Evolutionary conservation across 2,329 filamentous ascomycete genomes (phyloP), one percentile per base, ranked within the genome.

Genomic region (Fusarium udum): DNA sequence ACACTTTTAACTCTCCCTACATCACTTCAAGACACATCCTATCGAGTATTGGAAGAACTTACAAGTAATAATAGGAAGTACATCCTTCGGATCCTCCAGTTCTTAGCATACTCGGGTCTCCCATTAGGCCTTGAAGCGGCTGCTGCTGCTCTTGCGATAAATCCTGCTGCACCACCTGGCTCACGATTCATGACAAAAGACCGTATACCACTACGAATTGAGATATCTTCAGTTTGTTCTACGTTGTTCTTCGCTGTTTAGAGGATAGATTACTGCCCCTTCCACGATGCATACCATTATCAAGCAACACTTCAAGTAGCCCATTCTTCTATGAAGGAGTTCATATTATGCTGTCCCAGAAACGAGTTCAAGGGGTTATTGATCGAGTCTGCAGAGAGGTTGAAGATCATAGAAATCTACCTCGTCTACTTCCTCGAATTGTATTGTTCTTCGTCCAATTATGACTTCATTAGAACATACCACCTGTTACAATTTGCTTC

Each of bases 1-100:
- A 16, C 14, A 4, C 45, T 48, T 48, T 20, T 26, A 31, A 1
- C 0, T 26, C 26, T 26, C 26, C 26, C 26, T 26, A 26, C 26
- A 26, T 26, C 26, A 26, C 45, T 48, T 8, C 2, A 31, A 2
- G 26, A 31, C 9, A 48, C 45, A 12, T 48, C 22, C 4, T 12
- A 12, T 1, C 26, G 6, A 4, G 0, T n/a, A 2, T 1, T 48
- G 0, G 2, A 0, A 4, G 14, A 48, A 1, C 14, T 48, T 0
- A 6, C 6, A 11, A 3, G 1, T 3, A 16, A 9, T 3, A 48
- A 14, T 1, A 22, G 7, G 14, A 48, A n/a, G 0, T 31, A 48
- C 9, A 10, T 48, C 2, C 16, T 48, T 6, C 26, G 45, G 0
- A n/a, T 48, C 0, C 45, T 48, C 3, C 45, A 48, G 20, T 16